Evolutionary conservation across 2,329 filamentous ascomycete genomes (phyloP).

Genomic region (Monosporascus sp.): DNA sequence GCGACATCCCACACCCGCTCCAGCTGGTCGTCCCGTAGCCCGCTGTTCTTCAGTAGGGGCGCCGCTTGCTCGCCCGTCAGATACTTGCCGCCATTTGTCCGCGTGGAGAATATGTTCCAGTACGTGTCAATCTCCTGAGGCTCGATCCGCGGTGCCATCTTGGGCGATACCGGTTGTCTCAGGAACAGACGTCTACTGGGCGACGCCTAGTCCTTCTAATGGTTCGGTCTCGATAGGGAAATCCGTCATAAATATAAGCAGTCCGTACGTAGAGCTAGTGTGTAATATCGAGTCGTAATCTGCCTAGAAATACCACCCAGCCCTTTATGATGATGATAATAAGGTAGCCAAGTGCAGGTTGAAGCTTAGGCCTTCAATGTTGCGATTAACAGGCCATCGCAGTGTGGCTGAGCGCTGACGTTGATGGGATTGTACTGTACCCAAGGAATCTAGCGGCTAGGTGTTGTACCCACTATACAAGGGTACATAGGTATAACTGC

Average conservation of each 20-base stretch:
- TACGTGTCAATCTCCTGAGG: slow-evolving; percentile 59
- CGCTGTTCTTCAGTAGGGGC: slow-evolving; percentile 59
- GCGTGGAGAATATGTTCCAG: slow-evolving; percentile 58
- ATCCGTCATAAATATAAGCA: neutral
- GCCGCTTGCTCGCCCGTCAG: slow-evolving; percentile 57
- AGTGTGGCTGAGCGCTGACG: too few relatives aligned
- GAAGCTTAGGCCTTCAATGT: too few relatives aligned
- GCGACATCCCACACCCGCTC: slow-evolving; percentile 96
- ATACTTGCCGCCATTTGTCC: slow-evolving; percentile 55
- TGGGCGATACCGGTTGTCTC: slow-evolving; percentile 10
- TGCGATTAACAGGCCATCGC: too few relatives aligned
- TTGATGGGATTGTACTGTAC: too few relatives aligned
- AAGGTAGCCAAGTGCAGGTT: too few relatives aligned
- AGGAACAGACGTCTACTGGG: neutral
- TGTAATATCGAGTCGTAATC: too few relatives aligned
- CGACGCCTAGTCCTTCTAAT: neutral
- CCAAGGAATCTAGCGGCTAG: too few relatives aligned
- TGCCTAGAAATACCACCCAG: too few relatives aligned
- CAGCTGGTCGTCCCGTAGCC: slow-evolving; percentile 68
- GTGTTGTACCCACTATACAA: too few relatives aligned
- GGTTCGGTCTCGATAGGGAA: neutral
- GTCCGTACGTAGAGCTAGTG: neutral
- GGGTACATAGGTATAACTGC: too few relatives aligned
- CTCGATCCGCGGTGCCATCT: slow-evolving; percentile 57
- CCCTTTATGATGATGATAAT: too few relatives aligned